These are phyloP conservation scores for Petasospora fabianii DNA, from an alignment of 1,139 yeast genomes.

Conservation along the genomic window DNA sequence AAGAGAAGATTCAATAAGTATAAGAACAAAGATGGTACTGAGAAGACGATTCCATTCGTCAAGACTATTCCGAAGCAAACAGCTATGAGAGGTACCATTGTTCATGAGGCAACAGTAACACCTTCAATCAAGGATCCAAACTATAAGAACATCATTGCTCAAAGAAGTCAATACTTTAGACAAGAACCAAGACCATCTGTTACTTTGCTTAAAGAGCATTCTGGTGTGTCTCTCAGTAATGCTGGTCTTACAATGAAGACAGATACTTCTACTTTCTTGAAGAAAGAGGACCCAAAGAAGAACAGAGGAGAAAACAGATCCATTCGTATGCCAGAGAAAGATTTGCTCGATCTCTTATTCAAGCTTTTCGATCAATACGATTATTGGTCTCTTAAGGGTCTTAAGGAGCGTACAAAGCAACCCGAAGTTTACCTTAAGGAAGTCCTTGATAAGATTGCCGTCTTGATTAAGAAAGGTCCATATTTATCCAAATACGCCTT, in stretches of 20 bases:
- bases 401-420: slow-evolving; percentile 90
- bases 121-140: slow-evolving; percentile 74
- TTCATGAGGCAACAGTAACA: slow-evolving; percentile 86
- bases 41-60: slow-evolving; percentile 62
- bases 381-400: slow-evolving; percentile 93
- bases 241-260: slow-evolving; percentile 77
- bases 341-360: slow-evolving; percentile 82
- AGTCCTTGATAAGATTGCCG: slow-evolving; percentile 85
- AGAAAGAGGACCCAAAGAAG: slow-evolving; percentile 40
- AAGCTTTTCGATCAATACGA: slow-evolving; percentile 90
- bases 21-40: slow-evolving; percentile 40
- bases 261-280: slow-evolving; percentile 64
- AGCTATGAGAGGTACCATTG: slow-evolving; percentile 77
- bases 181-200: slow-evolving; percentile 62
- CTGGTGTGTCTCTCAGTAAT: slow-evolving; percentile 82
- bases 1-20: slow-evolving; percentile 35
- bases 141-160: slow-evolving; percentile 55
- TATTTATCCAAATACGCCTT: slow-evolving; percentile 88
- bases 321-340: slow-evolving; percentile 91
- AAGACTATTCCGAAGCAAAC: slow-evolving; percentile 86
- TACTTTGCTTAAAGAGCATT: slow-evolving; percentile 74
- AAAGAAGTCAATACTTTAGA: slow-evolving; percentile 46
- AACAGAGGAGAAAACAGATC: slow-evolving; percentile 77
- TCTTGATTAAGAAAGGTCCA: slow-evolving; percentile 90
- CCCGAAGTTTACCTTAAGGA: slow-evolving; percentile 94